Conservation (phyloP, 2,329 filamentous ascomycete genomes). For the Lachnellula suecica region DNA sequence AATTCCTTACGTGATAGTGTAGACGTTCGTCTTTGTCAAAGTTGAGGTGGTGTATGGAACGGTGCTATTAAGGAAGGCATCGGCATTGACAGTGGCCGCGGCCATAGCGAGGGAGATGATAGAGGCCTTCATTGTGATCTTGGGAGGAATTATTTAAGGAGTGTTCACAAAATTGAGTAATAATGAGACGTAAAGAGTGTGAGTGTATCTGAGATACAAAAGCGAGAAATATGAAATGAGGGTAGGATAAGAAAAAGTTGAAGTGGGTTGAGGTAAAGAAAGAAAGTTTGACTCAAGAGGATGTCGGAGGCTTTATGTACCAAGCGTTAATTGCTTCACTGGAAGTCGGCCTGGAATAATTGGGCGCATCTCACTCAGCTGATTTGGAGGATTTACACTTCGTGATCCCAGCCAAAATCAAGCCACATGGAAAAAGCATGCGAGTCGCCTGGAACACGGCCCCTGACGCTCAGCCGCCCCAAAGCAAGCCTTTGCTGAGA, state of each 20-base stretch:
- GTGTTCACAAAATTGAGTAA: neutral
- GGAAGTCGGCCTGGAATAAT: too few species aligned
- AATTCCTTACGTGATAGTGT: neutral
- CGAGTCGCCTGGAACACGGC: too few species aligned
- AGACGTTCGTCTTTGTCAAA: neutral
- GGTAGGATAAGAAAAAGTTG: neutral
- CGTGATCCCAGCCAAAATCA: too few species aligned
- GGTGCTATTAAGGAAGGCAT: neutral
- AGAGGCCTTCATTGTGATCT: constrained; percentile 5
- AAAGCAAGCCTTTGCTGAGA: too few species aligned
- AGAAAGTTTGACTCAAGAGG: neutral
- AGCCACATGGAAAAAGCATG: too few species aligned
- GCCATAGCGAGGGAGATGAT: neutral
- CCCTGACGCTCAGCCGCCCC: too few species aligned
- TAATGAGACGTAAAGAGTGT: neutral
- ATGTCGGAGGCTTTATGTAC: neutral
- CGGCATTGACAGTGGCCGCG: neutral
- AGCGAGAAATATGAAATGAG: neutral
- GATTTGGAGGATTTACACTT: too few species aligned
- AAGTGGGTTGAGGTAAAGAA: neutral
- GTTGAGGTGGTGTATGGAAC: neutral
- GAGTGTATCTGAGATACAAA: neutral
- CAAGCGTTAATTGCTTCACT: neutral
- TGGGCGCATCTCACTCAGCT: too few species aligned
- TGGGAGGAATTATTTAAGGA: neutral